Evolutionary conservation across 352 stramenopile genomes (phyloP).

Genomic region (Phytophthora multivora): DNA sequence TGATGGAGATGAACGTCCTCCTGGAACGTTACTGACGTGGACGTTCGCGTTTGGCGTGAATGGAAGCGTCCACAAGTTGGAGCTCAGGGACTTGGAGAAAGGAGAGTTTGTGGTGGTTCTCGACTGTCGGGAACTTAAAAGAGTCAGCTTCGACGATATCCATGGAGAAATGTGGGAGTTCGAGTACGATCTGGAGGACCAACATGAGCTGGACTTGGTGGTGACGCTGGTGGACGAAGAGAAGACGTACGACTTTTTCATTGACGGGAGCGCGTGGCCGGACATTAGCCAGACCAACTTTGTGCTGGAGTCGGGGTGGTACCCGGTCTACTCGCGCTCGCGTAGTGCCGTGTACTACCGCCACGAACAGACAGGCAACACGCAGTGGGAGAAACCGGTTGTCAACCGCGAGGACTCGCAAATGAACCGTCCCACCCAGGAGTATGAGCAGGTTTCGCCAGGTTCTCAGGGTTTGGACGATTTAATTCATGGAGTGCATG

Average conservation of each 20-base stretch:
- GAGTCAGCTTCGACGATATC: conserved; percentile 71
- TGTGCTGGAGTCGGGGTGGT: conserved; percentile 77
- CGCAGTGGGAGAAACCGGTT: conserved; percentile 80
- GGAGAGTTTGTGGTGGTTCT: conserved; percentile 84
- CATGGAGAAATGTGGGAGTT: conserved; percentile 72
- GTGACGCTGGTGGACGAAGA: conserved; percentile 69
- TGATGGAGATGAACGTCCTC: conserved; percentile 44
- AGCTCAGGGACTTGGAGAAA: conserved; percentile 69
- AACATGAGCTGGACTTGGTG: conserved; percentile 69
- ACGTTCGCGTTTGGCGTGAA: conserved; percentile 85
- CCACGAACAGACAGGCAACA: conserved; percentile 62
- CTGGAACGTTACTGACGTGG: conserved; percentile 64
- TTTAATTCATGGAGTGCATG: conserved; percentile 30
- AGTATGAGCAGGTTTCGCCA: conserved; percentile 41
- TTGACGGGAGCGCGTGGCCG: conserved; percentile 73
- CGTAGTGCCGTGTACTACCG: conserved; percentile 78
- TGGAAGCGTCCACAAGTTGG: conserved; percentile 77
- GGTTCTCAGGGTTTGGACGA: conserved; percentile 37
- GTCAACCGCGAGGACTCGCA: conserved; percentile 53
- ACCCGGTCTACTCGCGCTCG: conserved; percentile 79
- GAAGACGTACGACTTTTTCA: conserved; percentile 79
- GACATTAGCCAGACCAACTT: conserved; percentile 85
- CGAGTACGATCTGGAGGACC: conserved; percentile 69
- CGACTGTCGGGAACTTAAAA: conserved; percentile 63
- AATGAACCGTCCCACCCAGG: conserved; percentile 35